phyloP scores from a whole-genome alignment of 2,329 filamentous ascomycete genomes.

The Scedosporium apiospermum region DNA sequence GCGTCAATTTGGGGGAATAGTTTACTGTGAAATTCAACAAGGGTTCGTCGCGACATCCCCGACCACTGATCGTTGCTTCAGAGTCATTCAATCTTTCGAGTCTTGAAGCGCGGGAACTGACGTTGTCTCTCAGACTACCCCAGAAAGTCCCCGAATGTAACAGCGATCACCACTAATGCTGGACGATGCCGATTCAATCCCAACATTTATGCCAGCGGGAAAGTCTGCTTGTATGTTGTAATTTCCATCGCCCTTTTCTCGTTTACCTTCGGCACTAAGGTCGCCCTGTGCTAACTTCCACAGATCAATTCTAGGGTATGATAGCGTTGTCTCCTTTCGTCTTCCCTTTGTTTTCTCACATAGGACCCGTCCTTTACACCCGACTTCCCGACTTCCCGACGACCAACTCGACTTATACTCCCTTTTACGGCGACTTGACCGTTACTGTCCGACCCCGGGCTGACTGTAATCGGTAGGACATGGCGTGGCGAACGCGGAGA shows the following conservation, averaged over 20 bases:
- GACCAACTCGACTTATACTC: neutral
- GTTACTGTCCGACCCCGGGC: neutral
- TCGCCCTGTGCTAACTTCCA: constrained; percentile 11
- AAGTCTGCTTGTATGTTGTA: constrained; percentile 76
- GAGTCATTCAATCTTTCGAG: neutral
- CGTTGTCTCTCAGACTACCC: constrained; percentile 63
- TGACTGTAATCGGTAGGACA: constrained; percentile 48
- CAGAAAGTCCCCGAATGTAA: constrained; percentile 50
- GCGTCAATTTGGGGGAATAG: constrained; percentile 27
- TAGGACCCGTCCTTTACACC: neutral
- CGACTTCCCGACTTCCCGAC: neutral
- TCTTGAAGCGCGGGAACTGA: neutral
- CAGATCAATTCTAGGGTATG: constrained; percentile 78
- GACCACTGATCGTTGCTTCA: neutral
- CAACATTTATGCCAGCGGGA: constrained; percentile 86
- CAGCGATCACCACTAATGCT: constrained; percentile 75
- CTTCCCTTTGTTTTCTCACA: neutral
- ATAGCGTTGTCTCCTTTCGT: neutral
- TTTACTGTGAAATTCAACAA: constrained; percentile 69
- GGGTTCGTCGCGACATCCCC: constrained; percentile 37
- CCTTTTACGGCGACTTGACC: neutral
- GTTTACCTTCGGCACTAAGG: constrained; percentile 5
- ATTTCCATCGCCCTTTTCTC: neutral
- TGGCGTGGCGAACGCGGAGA: constrained; percentile 88
- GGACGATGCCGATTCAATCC: constrained; percentile 89